A percentile compares a stretch with the other conserved stretches of the same genome.
phyloP scores from a whole-genome alignment of 2,329 filamentous ascomycete species.

The Chalaropsis ovoidea region DNA sequence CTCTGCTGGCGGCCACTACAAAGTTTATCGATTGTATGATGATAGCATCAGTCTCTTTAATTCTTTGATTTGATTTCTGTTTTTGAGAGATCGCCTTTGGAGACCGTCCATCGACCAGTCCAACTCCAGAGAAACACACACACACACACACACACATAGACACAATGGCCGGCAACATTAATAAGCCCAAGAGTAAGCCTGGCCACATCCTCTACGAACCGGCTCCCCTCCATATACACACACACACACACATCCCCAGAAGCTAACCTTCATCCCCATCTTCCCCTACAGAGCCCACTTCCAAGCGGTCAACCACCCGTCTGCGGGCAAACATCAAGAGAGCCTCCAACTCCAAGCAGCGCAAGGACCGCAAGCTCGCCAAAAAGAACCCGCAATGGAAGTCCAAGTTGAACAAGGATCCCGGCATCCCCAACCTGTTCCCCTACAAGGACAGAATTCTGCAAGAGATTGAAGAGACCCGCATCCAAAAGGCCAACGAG shows the following conservation, averaged over 20 bases:
- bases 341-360: constrained; percentile 77
- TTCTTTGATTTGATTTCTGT: neutral
- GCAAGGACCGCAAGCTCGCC: constrained; percentile 75
- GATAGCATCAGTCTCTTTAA: neutral
- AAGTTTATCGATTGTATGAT: constrained; percentile 8
- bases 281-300: constrained; percentile 66
- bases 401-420: constrained; percentile 91
- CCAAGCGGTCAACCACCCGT: constrained; percentile 81
- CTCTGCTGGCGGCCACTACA: neutral
- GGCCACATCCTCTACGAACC: neutral
- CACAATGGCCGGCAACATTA: constrained; percentile 45
- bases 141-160: neutral
- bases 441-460: constrained; percentile 95
- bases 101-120: neutral
- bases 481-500: constrained; percentile 71
- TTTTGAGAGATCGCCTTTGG: neutral
- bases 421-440: constrained; percentile 92
- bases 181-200: constrained; percentile 44
- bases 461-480: constrained; percentile 85
- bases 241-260: neutral
- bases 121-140: constrained; percentile 11
- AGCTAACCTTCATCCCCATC: neutral
- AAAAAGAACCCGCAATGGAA: constrained; percentile 98
- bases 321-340: constrained; percentile 95
- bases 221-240: neutral